Evolutionary conservation across 306 rosid species (phyloP).

Genomic region (Vigna radiata): DNA sequence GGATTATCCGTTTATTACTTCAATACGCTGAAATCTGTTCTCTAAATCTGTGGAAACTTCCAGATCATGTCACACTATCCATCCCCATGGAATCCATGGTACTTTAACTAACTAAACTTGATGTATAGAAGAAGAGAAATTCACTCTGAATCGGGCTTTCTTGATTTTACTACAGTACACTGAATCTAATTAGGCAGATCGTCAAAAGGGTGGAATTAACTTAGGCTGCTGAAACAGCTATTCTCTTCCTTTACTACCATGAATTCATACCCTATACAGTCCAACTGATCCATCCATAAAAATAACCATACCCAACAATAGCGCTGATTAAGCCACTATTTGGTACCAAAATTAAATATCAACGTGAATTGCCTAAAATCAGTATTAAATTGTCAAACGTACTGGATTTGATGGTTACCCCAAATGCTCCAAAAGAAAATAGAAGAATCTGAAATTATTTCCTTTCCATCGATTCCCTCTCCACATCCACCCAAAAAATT

Average conservation of each 20-base stretch:
- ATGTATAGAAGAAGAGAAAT: not conserved
- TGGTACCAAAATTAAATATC: not conserved
- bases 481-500: not conserved
- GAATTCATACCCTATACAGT: not conserved
- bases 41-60: not conserved
- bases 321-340: not conserved
- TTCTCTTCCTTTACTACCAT: not conserved
- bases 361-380: not conserved
- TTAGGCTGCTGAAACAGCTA: too few relatives aligned
- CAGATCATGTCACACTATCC: not conserved
- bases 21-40: not conserved
- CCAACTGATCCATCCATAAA: not conserved
- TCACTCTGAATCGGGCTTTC: not conserved
- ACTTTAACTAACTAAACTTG: not conserved
- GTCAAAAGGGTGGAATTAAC: too few relatives aligned
- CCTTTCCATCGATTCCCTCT: not conserved
- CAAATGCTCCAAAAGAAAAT: not conserved
- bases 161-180: too few relatives aligned
- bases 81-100: not conserved
- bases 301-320: not conserved
- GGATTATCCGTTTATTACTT: not conserved
- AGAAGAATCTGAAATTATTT: slow-evolving; percentile 1
- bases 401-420: not conserved
- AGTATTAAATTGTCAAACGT: not conserved
- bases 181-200: too few relatives aligned